Percentiles rank a stretch among this genome's conserved stretches.
Conservation (phyloP, 2,329 filamentous ascomycete species). For the Fusarium robinianum region DNA sequence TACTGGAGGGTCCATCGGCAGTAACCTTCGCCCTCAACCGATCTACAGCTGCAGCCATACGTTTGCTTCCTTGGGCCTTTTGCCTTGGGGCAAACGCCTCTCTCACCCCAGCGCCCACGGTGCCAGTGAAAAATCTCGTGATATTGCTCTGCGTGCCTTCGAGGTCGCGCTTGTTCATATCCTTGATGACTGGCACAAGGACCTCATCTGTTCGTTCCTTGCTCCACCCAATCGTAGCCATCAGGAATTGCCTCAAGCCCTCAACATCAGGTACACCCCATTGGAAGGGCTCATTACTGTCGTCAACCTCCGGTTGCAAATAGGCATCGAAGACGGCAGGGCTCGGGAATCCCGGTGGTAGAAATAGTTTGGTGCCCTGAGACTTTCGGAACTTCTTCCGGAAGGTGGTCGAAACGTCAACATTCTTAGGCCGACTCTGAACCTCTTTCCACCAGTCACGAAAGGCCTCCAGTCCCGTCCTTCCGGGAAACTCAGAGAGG, state of each 20-base stretch:
- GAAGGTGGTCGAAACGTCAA: constrained; percentile 66
- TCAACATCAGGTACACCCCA: constrained; percentile 97
- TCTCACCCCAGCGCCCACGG: constrained; percentile 68
- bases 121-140: constrained; percentile 85
- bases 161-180: constrained; percentile 86
- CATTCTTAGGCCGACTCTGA: constrained; percentile 67
- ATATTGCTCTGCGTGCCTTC: constrained; percentile 97
- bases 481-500: constrained; percentile 79
- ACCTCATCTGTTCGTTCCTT: constrained; percentile 94
- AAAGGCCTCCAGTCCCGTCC: constrained; percentile 70
- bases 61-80: constrained; percentile 66
- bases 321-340: constrained; percentile 82
- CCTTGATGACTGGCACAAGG: constrained; percentile 88
- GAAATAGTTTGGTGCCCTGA: constrained; percentile 82
- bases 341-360: constrained; percentile 80
- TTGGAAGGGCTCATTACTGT: constrained; percentile 76
- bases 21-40: constrained; percentile 57
- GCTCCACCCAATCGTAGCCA: constrained; percentile 90
- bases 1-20: constrained; percentile 12
- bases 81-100: constrained; percentile 73
- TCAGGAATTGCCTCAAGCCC: constrained; percentile 80
- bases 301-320: constrained; percentile 82
- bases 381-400: constrained; percentile 83
- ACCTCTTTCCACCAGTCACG: constrained; percentile 85
- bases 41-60: constrained; percentile 76